Base-by-base conservation (phyloP, 2,329 filamentous ascomycete species). In the Verticillium nubilum region DNA sequence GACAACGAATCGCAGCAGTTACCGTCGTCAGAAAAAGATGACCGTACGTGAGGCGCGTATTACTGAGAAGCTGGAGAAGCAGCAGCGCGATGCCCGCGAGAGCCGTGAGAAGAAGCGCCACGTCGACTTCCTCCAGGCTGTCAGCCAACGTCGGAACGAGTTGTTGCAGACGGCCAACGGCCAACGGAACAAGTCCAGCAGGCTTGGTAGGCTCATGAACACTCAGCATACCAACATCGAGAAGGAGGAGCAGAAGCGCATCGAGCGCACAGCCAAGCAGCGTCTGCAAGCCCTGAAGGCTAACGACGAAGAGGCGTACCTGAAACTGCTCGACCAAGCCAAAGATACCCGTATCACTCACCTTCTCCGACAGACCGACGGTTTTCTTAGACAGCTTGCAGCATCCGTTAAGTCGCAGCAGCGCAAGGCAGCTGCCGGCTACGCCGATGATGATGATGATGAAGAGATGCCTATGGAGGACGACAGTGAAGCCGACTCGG, bases 311-410 rank as follows among this genome's bases (percentile, higher is more conserved):
- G 95, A 98, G 78, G 96, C 95, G 0, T 99, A 99, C 73, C 86
- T 99, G 76, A 97, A 97, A 76, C 83, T 99, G 71, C 88, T 99
- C 68, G 95, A 96, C 71, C 94, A 99, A 76, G 95, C 95, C 69
- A 99, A 99, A 81, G 95, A 99, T 80, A 98, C 94, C 42, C 94
- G 95, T 87, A 99, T 99, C 65, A 97, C 95, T 9, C 95, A 99
- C 73, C 80, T 99, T 70, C 88, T 99, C 67, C 92, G 91, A 71
- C 95, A 99, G 77, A 99, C 95, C 57, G 94, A 99, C 74, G 93
- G 93, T 58, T 99, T 99, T 86, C 83, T 99, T 78, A 90, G 93
- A 67, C 94, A 98, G 75, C 88, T 99, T 62, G 93, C 96, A 55
- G 89, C 91, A 2, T 98, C 95, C 17, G 95, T 99, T 72, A 95